These are phyloP conservation scores for Anisogramma anomala DNA, from an alignment of 2,329 filamentous ascomycete genomes.

Conservation along the genomic window DNA sequence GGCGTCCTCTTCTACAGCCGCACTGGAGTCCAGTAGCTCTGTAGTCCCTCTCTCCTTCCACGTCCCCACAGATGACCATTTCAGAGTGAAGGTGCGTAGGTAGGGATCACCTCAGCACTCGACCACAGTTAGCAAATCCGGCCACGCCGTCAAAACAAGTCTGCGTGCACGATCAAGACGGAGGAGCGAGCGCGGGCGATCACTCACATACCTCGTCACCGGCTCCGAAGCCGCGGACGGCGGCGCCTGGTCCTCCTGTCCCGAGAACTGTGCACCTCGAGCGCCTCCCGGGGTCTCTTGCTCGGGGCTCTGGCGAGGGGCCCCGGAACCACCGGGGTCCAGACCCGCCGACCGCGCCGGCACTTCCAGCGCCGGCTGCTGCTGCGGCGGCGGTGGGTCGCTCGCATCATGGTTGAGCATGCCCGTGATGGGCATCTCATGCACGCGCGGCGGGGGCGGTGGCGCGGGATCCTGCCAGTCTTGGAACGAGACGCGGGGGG, in stretches of 20 bases:
- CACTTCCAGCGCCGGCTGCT: not conserved
- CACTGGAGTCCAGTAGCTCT: no score
- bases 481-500: no score
- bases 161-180: no score
- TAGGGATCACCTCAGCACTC: not conserved
- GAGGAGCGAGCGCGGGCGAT: not conserved
- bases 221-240: no score
- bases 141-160: not conserved
- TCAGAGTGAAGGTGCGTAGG: not conserved
- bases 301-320: no score
- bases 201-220: not conserved
- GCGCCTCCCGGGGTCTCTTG: no score
- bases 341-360: not conserved
- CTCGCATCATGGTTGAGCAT: not conserved
- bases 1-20: no score
- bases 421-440: not conserved
- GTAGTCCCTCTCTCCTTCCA: no score
- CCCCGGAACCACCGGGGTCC: not conserved
- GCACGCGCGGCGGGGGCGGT: not conserved
- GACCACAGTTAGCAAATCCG: not conserved
- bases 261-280: no score
- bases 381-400: not conserved
- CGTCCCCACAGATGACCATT: no score
- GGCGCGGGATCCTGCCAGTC: not conserved
- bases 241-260: no score